Percentiles rank a stretch among this genome's conserved stretches.
These are phyloP conservation scores for Oryza meyeriana DNA, from an alignment of 176 grass and related monocot genomes.

Conservation along the genomic window DNA sequence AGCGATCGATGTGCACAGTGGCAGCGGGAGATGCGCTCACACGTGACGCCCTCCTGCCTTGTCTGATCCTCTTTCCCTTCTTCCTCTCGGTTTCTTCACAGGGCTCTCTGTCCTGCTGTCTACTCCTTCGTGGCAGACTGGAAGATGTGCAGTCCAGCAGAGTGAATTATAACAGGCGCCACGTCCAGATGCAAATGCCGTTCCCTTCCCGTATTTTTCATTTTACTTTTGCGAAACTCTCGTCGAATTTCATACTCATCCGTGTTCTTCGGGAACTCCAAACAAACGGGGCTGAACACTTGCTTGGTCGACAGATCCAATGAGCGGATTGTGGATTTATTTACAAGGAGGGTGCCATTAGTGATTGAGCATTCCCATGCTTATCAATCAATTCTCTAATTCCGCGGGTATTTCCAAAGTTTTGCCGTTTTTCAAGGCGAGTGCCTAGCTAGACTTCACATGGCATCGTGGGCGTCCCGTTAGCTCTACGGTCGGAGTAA, in stretches of 20 bases:
- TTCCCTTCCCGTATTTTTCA: too few species aligned
- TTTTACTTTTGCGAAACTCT: too few species aligned
- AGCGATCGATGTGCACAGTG: background rate
- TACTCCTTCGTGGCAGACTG: too few species aligned
- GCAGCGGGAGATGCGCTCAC: background rate
- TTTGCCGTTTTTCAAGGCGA: background rate
- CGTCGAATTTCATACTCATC: background rate
- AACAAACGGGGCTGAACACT: too few species aligned
- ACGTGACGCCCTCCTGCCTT: conserved; percentile 32
- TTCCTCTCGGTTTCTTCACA: background rate
- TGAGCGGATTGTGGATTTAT: background rate
- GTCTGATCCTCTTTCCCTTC: background rate
- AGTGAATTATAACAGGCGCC: too few species aligned
- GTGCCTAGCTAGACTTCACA: background rate
- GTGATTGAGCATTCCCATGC: background rate
- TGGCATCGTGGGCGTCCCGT: background rate
- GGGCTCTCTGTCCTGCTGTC: background rate
- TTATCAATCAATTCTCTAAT: background rate
- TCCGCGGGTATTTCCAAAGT: background rate
- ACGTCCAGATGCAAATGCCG: background rate
- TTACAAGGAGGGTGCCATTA: background rate
- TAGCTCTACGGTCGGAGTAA: background rate
- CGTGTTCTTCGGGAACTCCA: background rate
- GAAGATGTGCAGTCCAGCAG: too few species aligned
- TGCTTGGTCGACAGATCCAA: too few species aligned